Base-by-base conservation (phyloP, 495 filamentous ascomycete species). In the Talaromyces wortmannii region DNA sequence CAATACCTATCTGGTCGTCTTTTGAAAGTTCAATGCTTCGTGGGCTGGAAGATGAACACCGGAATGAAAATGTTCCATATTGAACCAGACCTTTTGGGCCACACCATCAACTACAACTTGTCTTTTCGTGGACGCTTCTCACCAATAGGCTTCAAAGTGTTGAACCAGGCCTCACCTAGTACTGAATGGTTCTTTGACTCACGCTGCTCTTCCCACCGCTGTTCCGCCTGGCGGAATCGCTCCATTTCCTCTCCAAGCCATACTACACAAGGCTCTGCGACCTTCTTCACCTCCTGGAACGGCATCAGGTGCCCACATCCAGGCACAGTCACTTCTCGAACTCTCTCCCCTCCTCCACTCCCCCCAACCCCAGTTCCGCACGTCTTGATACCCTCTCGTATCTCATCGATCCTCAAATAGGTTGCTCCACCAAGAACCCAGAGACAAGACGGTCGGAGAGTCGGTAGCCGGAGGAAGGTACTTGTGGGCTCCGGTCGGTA, bases 281-380 rank as follows among this genome's bases (percentile, higher is more conserved):
- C 78, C 47, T 71, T 64, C 7, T 48, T 64, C 23, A 82, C 81
- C 31, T 73, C 71, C 64, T 90, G 85, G 78, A 90, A 83, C 4
- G 88, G 83, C 43, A 92, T 77, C 45, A 91, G 63, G 66, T 94
- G 89, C 3, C 89, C 85, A 4, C 70, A 69, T 0, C 73, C 79
- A 30, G 82, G 68, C 7, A 92, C 60, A 2, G 79, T 70, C 5
- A 83, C 78, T 53, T 81, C 61, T 51, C 74, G 70, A 0, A 90
- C 87, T 31, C 79, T 66, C 0, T 84, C 82, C 68, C 53, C 60
- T 54, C 70, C 70, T 15, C 69, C 70, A 51, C 67, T 72, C 2
- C 70, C 69, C 4, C 67, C 63, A 12, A 72, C 58, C 0, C 66
- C 65, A 46, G 65, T 4, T 64, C 70, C 2, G 63, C 66, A 4